These are phyloP conservation scores for Volvariella volvacea DNA, from an alignment of 1,284 basidiomycete genomes.

Conservation along the genomic window DNA sequence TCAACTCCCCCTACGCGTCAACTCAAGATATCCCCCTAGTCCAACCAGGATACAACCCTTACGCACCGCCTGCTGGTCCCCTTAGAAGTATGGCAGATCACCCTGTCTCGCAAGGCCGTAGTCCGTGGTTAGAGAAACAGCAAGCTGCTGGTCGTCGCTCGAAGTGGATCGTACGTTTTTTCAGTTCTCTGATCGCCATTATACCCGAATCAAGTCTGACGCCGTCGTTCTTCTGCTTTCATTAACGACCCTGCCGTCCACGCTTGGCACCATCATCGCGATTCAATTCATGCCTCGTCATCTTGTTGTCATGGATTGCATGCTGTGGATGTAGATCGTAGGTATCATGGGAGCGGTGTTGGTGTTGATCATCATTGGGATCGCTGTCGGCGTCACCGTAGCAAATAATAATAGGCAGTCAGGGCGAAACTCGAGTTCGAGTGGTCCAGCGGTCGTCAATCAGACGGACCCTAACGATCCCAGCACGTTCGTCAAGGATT, in stretches of 20 bases:
- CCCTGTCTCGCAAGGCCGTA: slow-evolving; percentile 7
- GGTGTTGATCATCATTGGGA: slow-evolving; percentile 13
- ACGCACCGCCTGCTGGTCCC: not conserved
- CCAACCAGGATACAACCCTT: not conserved
- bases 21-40: not conserved
- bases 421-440: slow-evolving; percentile 7
- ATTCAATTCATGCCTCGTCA: not conserved
- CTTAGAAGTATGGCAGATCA: not conserved
- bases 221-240: no score
- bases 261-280: not conserved
- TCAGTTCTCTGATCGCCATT: not conserved
- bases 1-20: not conserved
- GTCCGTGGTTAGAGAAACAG: slow-evolving; percentile 13
- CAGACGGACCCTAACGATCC: slow-evolving; percentile 47
- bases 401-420: not conserved
- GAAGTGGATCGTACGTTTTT: slow-evolving; percentile 14
- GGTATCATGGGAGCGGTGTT: slow-evolving; percentile 6
- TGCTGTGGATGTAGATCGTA: slow-evolving; percentile 16
- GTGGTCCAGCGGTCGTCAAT: slow-evolving; percentile 12
- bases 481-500: slow-evolving; percentile 55
- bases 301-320: not conserved
- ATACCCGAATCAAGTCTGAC: not conserved
- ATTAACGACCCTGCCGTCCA: no score
- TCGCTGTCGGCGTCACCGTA: slow-evolving; percentile 25
- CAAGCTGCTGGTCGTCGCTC: slow-evolving; percentile 8